These are phyloP conservation scores for Kokia cookei DNA, from an alignment of 441 rosid genomes.

Conservation along the genomic window DNA sequence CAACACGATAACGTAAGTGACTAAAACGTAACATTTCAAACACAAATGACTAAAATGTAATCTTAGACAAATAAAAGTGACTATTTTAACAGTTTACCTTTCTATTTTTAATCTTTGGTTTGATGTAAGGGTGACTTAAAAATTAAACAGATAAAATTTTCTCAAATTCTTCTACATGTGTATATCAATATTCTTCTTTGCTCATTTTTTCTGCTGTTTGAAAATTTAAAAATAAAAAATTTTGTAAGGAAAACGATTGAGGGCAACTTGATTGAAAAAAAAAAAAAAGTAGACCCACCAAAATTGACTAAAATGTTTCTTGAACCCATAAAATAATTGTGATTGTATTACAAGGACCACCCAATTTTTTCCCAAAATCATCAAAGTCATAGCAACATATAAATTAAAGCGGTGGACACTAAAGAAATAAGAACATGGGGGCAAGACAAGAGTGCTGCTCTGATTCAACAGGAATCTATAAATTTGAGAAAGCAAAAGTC, in stretches of 20 bases:
- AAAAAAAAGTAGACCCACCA: slow-evolving; percentile 19
- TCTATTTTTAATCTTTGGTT: neutral
- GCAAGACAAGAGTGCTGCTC: slow-evolving; percentile 10
- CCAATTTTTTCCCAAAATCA: neutral
- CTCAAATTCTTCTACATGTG: neutral
- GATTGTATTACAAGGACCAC: slow-evolving; percentile 1
- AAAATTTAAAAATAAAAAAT: neutral
- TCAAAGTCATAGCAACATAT: slow-evolving; percentile 11
- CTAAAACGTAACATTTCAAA: no score
- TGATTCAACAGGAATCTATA: neutral
- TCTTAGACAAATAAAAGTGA: no score
- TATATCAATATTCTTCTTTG: neutral
- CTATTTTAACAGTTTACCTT: no score
- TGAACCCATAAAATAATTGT: slow-evolving; percentile 17
- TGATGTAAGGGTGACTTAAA: neutral
- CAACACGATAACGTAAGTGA: no score
- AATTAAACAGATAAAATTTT: neutral
- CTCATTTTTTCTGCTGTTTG: neutral
- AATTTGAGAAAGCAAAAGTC: slow-evolving; percentile 25
- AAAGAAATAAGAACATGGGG: slow-evolving; percentile 20
- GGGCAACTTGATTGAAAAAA: slow-evolving; percentile 15
- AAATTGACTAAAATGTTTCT: slow-evolving; percentile 22
- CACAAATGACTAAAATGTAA: no score
- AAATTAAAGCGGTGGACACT: slow-evolving; percentile 9
- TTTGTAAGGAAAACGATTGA: slow-evolving; percentile 3